Conservation (phyloP, 495 filamentous ascomycete species). For the Aspergillus sparsus region DNA sequence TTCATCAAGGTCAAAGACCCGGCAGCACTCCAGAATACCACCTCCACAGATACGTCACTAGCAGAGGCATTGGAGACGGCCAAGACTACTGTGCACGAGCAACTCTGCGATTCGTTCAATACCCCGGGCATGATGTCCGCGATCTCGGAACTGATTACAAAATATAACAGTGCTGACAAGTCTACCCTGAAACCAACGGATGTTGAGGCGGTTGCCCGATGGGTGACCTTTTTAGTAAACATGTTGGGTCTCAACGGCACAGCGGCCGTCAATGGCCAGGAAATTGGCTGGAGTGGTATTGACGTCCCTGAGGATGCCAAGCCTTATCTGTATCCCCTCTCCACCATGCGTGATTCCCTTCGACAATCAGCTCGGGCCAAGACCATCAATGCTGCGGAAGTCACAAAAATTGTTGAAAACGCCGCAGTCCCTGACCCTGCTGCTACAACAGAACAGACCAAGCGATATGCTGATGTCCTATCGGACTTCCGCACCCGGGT, state of each 20-base stretch:
- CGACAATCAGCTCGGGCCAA: conserved; percentile 55
- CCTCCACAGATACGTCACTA: conserved; percentile 35
- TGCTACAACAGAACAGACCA: conserved; percentile 31
- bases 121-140: conserved; percentile 74
- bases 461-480: conserved; percentile 41
- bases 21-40: conserved; percentile 40
- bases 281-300: conserved; percentile 83
- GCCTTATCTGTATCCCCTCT: conserved; percentile 64
- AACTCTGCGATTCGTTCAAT: conserved; percentile 86
- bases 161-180: conserved; percentile 70
- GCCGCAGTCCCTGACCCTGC: conserved; percentile 20
- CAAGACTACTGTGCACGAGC: conserved; percentile 62
- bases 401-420: conserved; percentile 36
- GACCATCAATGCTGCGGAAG: conserved; percentile 34
- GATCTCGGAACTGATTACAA: conserved; percentile 72
- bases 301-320: conserved; percentile 61
- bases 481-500: conserved; percentile 45
- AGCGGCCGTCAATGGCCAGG: conserved; percentile 55
- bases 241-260: conserved; percentile 79
- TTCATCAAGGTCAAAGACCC: conserved; percentile 70
- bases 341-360: conserved; percentile 67
- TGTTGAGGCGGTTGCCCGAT: conserved; percentile 65
- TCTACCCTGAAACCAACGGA: conserved; percentile 52
- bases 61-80: conserved; percentile 57
- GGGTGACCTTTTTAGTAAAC: conserved; percentile 80